Evolutionary conservation across 257 asterid genomes (phyloP), one percentile per base, ranked within the genome.

Genomic region (Jasminum sambac): DNA sequence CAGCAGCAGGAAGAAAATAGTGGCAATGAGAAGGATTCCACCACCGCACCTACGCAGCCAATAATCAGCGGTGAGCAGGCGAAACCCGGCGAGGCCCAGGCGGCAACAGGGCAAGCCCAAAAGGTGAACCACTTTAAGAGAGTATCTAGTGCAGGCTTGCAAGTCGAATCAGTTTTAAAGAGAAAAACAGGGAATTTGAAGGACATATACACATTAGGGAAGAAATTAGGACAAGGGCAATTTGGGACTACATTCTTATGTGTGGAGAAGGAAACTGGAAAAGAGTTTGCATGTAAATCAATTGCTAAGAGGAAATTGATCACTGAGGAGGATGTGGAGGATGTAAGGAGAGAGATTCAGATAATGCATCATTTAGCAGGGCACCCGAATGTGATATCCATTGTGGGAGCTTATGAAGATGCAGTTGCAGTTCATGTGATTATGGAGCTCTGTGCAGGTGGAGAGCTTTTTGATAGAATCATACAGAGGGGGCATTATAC

Each of bases 271-370:
- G 75, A 74, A 38, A 77, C 69, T 25, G 80, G 83, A 64, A 74
- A 72, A 55, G 78, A 78, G 63, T 83, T 58, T 25, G 87, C 87
- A 9, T 83, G 87, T 68, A 83, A 83, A 77, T 77, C 87, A 4
- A 83, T 83, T 39, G 81, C 85, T 50, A 83, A 83, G 77, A 80
- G 87, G 74, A 83, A 83, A 70, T 61, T 83, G 41, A 69, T 74
- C 24, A 83, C 81, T 5, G 75, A 78, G 77, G 87, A 83, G 50
- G 87, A 83, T 67, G 87, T 83, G 34, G 87, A 83, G 65, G 87
- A 80, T 78, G 87, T 83, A 36, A 75, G 87, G 78, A 83, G 85
- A 78, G 87, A 83, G 25, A 83, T 83, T 17, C 85, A 83, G 85
- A 83, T 83, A 75, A 72, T 83, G 87, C 87, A 83, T 73, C 87